phyloP scores from a whole-genome alignment of 192 early-diverging fungal species.

The Dissophora globulifera region DNA sequence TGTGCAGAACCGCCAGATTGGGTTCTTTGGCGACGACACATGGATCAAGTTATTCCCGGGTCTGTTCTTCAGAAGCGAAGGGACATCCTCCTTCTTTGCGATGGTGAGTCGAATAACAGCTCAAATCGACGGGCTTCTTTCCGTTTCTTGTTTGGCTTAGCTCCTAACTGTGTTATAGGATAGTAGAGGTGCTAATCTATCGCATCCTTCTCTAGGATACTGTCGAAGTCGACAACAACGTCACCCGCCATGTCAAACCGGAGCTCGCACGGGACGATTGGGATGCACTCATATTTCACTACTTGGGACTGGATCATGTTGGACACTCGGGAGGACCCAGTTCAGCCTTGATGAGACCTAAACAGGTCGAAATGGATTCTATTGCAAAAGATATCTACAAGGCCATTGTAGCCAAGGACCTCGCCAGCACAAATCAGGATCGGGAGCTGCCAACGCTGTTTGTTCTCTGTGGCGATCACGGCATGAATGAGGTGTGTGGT shows the following conservation, averaged over 20 bases:
- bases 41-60: constrained; percentile 91
- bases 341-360: constrained; percentile 76
- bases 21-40: constrained; percentile 95
- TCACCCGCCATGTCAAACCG: constrained; percentile 71
- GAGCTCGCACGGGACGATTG: constrained; percentile 68
- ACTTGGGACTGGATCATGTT: constrained; percentile 86
- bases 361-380: constrained; percentile 82
- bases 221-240: constrained; percentile 79
- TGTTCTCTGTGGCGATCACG: constrained; percentile 85
- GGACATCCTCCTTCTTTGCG: constrained; percentile 73
- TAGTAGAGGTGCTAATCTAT: no score
- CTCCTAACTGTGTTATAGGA: no score
- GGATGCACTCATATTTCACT: constrained; percentile 81
- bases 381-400: constrained; percentile 68
- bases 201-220: constrained; percentile 66
- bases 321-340: constrained; percentile 78
- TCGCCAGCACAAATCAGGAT: not conserved
- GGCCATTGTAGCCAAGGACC: constrained; percentile 22
- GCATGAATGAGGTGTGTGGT: constrained; percentile 78
- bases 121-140: not conserved
- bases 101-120: no score
- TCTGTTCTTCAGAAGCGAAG: constrained; percentile 67
- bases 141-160: not conserved
- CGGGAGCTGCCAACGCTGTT: constrained; percentile 70
- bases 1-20: constrained; percentile 61